Evolutionary conservation across 2,329 filamentous ascomycete species (phyloP), one percentile per base, ranked within the genome.

Genomic region (Ophiostoma sp.): DNA sequence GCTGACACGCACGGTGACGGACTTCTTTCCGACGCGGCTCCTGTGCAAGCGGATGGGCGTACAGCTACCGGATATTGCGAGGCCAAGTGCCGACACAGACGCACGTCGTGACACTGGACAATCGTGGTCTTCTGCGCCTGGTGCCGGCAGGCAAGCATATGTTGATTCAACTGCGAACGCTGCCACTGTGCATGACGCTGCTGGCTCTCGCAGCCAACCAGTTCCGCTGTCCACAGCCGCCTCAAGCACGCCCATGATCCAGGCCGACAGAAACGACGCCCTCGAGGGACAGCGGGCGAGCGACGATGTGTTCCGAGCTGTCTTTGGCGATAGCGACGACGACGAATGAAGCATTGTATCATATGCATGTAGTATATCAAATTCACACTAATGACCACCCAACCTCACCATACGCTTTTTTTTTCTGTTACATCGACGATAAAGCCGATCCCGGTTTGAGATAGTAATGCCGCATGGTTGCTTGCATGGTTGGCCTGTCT

Each of bases 41-140:
- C 79, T 98, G n/a, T 98, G 94, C 79, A 99, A 98, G 77, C 85
- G 95, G 8, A 97, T 99, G 79, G 93, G 93, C 73, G 89, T 98
- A n/a, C 87, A 84, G 70, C 86, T 90, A 8, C 92, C 93, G 0
- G 83, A 84, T 9, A 85, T 92, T 76, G 87, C 89, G 44, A 84
- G 85, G 73, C 78, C 82, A 45, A 84, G 88, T 58, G 77, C 82
- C 0, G 81, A 76, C 73, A 38, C 5, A 12, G 78, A 71, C 65
- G 74, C 70, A 64, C 70, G 68, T 66, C 65, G 40, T 14, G 41
- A 8, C 36, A 27, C 18, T 14, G 36, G 42, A 5, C 27, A 47
- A 36, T 58, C 64, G 2, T 58, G 47, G 45, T 47, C 47, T 5
- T 58, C 62, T n/a, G 49, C 42, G 12, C 6, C 38, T 55, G 40